These are phyloP conservation scores for Amanita exitialis DNA, from an alignment of 768 basidiomycete genomes.

Conservation along the genomic window DNA sequence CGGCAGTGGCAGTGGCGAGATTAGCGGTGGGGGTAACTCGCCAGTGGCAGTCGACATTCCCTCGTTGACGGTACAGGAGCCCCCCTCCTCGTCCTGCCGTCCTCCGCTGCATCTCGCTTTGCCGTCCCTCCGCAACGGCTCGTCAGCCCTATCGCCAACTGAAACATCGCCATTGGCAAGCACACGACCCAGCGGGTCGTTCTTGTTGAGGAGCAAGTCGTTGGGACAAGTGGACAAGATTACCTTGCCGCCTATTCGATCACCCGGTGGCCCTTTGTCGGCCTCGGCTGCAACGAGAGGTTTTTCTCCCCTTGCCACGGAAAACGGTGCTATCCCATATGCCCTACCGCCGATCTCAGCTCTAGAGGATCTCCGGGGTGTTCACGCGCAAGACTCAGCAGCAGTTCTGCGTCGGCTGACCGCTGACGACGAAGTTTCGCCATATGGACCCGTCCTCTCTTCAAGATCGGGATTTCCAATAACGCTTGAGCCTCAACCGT, in stretches of 20 bases:
- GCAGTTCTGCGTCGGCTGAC: slow-evolving; percentile 58
- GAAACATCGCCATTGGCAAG: slow-evolving; percentile 7
- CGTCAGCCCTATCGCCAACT: not conserved
- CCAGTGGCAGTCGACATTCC: slow-evolving; percentile 14
- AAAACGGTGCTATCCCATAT: slow-evolving; percentile 21
- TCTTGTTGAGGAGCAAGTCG: slow-evolving; percentile 1
- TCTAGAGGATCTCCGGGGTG: slow-evolving; percentile 50
- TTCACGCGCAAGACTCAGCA: slow-evolving; percentile 44
- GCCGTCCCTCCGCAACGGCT: slow-evolving; percentile 1
- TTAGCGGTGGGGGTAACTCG: not conserved
- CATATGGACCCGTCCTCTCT: slow-evolving; percentile 6
- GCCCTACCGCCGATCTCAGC: slow-evolving; percentile 63
- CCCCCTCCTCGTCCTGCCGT: not conserved
- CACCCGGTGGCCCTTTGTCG: slow-evolving; percentile 15
- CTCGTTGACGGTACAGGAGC: slow-evolving; percentile 10
- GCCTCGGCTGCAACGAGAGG: slow-evolving; percentile 12
- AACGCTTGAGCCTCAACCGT: not conserved
- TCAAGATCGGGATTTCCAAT: slow-evolving; percentile 13
- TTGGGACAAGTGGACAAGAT: slow-evolving; percentile 13
- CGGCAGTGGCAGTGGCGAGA: slow-evolving; percentile 1
- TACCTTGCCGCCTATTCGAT: slow-evolving; percentile 31
- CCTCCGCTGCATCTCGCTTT: slow-evolving; percentile 7
- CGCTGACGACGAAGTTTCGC: slow-evolving; percentile 35
- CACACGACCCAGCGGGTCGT: slow-evolving; percentile 1
- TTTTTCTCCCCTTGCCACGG: slow-evolving; percentile 9